These are phyloP conservation scores for Pyracantha coccinea DNA, from an alignment of 331 rosid species.

Conservation along the genomic window DNA sequence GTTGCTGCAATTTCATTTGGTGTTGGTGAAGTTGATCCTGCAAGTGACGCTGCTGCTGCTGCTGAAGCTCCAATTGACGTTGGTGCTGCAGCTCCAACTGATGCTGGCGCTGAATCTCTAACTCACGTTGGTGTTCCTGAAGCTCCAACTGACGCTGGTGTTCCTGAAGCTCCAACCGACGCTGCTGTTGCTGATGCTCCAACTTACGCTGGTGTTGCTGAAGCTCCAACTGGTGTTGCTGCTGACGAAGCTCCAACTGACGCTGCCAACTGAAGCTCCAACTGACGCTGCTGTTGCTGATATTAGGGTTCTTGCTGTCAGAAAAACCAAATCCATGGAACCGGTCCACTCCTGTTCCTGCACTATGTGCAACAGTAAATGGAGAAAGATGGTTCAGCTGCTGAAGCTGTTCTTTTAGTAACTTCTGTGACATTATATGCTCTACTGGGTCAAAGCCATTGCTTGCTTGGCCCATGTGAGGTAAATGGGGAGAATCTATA, in stretches of 20 bases:
- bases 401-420: constrained; percentile 44
- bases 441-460: constrained; percentile 36
- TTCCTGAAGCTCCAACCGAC: background rate
- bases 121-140: background rate
- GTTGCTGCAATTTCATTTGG: constrained; percentile 51
- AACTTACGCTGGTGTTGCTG: constrained; percentile 26
- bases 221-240: constrained; percentile 23
- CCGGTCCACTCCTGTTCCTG: constrained; percentile 35
- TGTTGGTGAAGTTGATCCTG: constrained; percentile 48
- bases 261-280: constrained; percentile 43
- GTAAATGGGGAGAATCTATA: constrained; percentile 30
- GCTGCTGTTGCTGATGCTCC: constrained; percentile 3
- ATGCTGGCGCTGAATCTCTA: constrained; percentile 16
- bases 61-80: constrained; percentile 11
- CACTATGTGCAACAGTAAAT: constrained; percentile 33
- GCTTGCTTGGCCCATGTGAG: constrained; percentile 29
- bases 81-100: constrained; percentile 7
- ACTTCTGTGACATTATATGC: constrained; percentile 36
- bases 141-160: background rate
- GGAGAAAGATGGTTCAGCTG: constrained; percentile 29
- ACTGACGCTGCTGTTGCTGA: constrained; percentile 22
- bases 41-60: constrained; percentile 47
- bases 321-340: constrained; percentile 34
- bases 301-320: constrained; percentile 31
- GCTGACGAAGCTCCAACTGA: constrained; percentile 10